Evolutionary conservation across 2,329 filamentous ascomycete species (phyloP).

Genomic region (Beauveria varroae): DNA sequence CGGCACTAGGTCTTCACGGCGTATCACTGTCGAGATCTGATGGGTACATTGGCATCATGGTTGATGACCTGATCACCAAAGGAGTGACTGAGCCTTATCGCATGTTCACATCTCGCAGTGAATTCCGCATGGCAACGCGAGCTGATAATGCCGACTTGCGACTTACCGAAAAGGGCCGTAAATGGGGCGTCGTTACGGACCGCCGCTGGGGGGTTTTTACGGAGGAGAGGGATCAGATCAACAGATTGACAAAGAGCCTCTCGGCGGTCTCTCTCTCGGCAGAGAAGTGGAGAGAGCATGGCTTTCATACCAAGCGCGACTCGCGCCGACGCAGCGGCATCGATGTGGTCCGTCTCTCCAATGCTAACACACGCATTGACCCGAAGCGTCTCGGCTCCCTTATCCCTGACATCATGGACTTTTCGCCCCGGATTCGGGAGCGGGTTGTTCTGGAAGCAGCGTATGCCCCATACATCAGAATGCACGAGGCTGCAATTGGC

Average conservation of each 20-base stretch:
- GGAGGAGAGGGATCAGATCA: conserved; percentile 59
- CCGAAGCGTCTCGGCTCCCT: conserved; percentile 49
- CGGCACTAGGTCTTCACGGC: conserved; percentile 56
- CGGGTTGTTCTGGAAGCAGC: conserved; percentile 74
- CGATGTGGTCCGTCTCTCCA: conserved; percentile 67
- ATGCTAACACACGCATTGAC: conserved; percentile 34
- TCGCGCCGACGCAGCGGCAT: conserved; percentile 62
- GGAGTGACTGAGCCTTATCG: conserved; percentile 95
- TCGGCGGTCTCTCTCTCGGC: conserved; percentile 49
- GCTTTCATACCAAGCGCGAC: conserved; percentile 63
- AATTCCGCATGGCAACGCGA: conserved; percentile 87
- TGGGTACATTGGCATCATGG: conserved; percentile 97
- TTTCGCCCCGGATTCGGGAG: conserved; percentile 49
- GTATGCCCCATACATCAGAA: conserved; percentile 79
- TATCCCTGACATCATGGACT: conserved; percentile 50
- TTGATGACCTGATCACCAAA: conserved; percentile 94
- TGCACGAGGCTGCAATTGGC: conserved; percentile 59
- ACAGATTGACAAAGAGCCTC: conserved; percentile 56
- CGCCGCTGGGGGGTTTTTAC: conserved; percentile 65
- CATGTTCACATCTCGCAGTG: conserved; percentile 95
- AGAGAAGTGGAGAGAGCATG: conserved; percentile 59
- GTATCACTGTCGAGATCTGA: conserved; percentile 72
- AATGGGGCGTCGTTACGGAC: conserved; percentile 72
- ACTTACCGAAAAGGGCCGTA: conserved; percentile 69
- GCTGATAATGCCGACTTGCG: conserved; percentile 91